Percentiles rank a stretch among this genome's conserved stretches.
Conservation (phyloP, 2,329 filamentous ascomycete species). For the Tolypocladium capitatum region DNA sequence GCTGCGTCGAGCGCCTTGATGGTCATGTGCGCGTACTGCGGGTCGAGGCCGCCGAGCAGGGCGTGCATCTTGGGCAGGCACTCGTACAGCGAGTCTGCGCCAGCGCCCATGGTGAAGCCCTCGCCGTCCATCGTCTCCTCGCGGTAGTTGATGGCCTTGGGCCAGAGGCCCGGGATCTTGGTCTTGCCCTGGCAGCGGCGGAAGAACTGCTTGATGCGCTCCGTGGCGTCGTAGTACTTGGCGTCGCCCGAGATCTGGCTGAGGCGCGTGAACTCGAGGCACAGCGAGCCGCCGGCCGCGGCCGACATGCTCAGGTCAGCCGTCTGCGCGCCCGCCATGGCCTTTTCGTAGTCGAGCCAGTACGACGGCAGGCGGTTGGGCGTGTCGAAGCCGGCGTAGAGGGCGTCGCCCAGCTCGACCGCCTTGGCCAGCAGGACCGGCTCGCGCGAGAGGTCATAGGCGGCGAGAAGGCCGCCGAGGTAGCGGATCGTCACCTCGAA, state of each 20-base stretch:
- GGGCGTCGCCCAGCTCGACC: slow-evolving; percentile 37
- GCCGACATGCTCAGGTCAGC: slow-evolving; percentile 24
- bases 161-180: slow-evolving; percentile 60
- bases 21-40: slow-evolving; percentile 54
- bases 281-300: slow-evolving; percentile 49
- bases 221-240: slow-evolving; percentile 66
- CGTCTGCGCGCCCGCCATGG: slow-evolving; percentile 22
- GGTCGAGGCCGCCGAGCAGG: slow-evolving; percentile 52
- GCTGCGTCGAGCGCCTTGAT: slow-evolving; percentile 46
- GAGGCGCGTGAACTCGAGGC: slow-evolving; percentile 62
- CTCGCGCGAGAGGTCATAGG: slow-evolving; percentile 37
- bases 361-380: slow-evolving; percentile 37
- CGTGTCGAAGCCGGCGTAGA: slow-evolving; percentile 41
- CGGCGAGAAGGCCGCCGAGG: slow-evolving; percentile 36
- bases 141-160: slow-evolving; percentile 47
- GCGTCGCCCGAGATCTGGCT: slow-evolving; percentile 58
- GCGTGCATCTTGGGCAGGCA: slow-evolving; percentile 46
- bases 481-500: slow-evolving; percentile 51
- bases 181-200: slow-evolving; percentile 52
- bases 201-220: slow-evolving; percentile 58
- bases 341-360: slow-evolving; percentile 29
- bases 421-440: slow-evolving; percentile 34
- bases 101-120: slow-evolving; percentile 30
- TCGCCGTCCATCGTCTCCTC: slow-evolving; percentile 30
- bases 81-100: slow-evolving; percentile 40